Evolutionary conservation across 805 yeast genomes (phyloP).

Genomic region (Candida montana): DNA sequence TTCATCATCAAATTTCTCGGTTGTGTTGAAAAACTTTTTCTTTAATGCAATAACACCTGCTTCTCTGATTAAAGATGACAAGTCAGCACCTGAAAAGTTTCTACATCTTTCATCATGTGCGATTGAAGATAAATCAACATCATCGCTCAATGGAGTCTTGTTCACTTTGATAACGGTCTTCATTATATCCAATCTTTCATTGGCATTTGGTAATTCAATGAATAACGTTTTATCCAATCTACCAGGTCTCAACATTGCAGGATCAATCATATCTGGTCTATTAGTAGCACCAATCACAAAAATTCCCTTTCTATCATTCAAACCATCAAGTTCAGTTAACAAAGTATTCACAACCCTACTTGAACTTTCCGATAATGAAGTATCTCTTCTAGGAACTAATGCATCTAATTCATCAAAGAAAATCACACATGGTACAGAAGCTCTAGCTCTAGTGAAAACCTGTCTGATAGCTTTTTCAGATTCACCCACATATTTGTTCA

Average conservation of each 20-base stretch:
- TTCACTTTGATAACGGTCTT: slow-evolving; percentile 66
- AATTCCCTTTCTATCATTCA: slow-evolving; percentile 87
- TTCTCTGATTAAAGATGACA: slow-evolving; percentile 86
- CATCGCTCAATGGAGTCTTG: slow-evolving; percentile 64
- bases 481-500: slow-evolving; percentile 95
- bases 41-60: slow-evolving; percentile 89
- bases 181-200: slow-evolving; percentile 78
- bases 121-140: slow-evolving; percentile 55
- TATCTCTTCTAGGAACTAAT: slow-evolving; percentile 88
- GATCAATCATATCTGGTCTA: slow-evolving; percentile 96
- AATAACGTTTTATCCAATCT: slow-evolving; percentile 88
- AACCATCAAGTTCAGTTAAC: slow-evolving; percentile 90
- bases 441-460: slow-evolving; percentile 87
- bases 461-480: slow-evolving; percentile 91
- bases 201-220: slow-evolving; percentile 79
- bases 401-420: slow-evolving; percentile 97
- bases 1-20: slow-evolving; percentile 33
- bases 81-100: slow-evolving; percentile 94
- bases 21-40: slow-evolving; percentile 56
- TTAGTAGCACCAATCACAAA: slow-evolving; percentile 96
- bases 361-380: slow-evolving; percentile 81
- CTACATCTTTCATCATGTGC: slow-evolving; percentile 77
- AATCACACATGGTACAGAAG: slow-evolving; percentile 89
- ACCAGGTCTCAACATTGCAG: slow-evolving; percentile 97
- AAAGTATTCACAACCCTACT: slow-evolving; percentile 92